phyloP scores from a whole-genome alignment of 73 alveolate species.

The Symbiodinium natans region DNA sequence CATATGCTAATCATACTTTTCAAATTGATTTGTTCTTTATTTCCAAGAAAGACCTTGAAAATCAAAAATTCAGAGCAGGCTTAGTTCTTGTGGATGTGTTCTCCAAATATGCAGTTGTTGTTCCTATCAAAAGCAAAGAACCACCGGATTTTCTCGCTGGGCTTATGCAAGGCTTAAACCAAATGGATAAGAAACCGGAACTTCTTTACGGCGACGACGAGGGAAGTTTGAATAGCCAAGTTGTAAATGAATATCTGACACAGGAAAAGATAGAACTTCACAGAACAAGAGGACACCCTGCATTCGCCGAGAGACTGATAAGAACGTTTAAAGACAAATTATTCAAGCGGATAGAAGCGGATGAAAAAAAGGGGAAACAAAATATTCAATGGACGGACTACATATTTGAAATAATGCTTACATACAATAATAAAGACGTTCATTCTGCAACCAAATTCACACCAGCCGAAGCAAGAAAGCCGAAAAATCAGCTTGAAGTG shows the following conservation, averaged over 20 bases:
- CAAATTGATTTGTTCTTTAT: no score
- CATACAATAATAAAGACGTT: neutral
- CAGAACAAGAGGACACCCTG: no score
- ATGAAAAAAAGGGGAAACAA: neutral
- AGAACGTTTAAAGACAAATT: neutral
- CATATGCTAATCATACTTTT: no score
- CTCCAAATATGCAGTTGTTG: neutral
- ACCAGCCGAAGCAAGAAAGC: slow-evolving; percentile 9
- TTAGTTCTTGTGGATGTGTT: neutral
- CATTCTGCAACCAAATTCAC: neutral
- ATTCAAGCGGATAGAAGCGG: neutral
- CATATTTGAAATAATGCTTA: neutral
- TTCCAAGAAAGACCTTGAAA: neutral
- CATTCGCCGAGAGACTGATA: neutral
- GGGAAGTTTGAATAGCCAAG: neutral
- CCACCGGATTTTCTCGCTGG: neutral
- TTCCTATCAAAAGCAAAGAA: slow-evolving; percentile 6
- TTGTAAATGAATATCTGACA: neutral
- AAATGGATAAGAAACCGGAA: neutral
- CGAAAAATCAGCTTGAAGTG: neutral
- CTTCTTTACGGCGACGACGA: neutral
- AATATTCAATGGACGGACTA: slow-evolving; percentile 31
- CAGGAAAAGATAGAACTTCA: no score
- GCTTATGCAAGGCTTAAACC: neutral
- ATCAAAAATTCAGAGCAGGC: neutral